Evolutionary conservation across 176 grass and related monocot species (phyloP), one percentile per base, ranked within the genome.

Genomic region (Oryza brachyantha): DNA sequence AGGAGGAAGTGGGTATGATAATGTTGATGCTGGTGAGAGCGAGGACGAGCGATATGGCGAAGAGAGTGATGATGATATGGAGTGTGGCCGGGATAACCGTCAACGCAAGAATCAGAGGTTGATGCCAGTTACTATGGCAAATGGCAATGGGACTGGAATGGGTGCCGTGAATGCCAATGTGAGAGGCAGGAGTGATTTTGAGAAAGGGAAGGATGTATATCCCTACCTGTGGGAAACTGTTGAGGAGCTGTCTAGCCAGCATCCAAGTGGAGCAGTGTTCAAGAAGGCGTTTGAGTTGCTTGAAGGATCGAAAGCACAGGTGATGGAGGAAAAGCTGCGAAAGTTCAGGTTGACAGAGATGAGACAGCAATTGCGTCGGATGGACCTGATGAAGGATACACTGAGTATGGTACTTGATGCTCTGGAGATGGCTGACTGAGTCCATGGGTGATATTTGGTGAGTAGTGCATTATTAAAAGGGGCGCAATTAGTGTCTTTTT

Each of bases 321-420:
- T 39, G 0, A 82, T 94, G 64, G 92, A 94, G 77, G 86, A 91
- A 45, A 94, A 91, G 77, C 72, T 94, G 31, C 85, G 79, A 37
- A 94, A 81, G 74, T 86, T 89, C 29, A 86, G 72, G 74, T 31
- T 86, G 54, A 69, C 40, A 21, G 83, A 89, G 83, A 88, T 91
- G 50, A 91, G 52, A 29, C 88, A 84, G 62, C 88, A 94, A 67
- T 72, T 94, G 76, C 76, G 68, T 4, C 25, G 88, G 64, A 88
- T 88, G 80, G 86, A 94, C 68, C 80, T 94, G 68, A 88, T 88
- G 85, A 91, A 91, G 83, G 88, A 94, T 14, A 88, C 88, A 7
- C 76, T 94, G 31, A 89, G 80, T 88, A 79, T 90, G 79, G 84
- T 93, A 72, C 72, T 88, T 59, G 83, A 90, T 70, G 82, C 71